Conservation (phyloP, 1,139 yeast species). For the Candida labiduridarum region DNA sequence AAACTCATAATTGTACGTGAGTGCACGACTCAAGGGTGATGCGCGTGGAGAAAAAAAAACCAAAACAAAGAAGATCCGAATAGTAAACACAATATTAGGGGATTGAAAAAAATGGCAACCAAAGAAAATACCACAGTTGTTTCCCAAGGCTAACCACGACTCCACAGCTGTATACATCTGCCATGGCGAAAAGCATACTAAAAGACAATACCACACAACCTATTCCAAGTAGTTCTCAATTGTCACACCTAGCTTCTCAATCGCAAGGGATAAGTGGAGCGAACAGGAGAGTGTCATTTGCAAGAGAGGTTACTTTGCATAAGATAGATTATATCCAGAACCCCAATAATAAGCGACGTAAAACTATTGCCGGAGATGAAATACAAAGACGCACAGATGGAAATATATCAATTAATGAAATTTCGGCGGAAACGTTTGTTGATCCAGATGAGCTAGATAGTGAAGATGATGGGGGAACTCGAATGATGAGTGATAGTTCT, state of each 20-base stretch:
- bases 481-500: conserved; percentile 21
- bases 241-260: neutral
- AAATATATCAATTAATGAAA: neutral
- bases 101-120: neutral
- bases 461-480: conserved; percentile 9
- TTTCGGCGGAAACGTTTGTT: neutral
- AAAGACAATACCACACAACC: conserved; percentile 21
- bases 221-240: neutral
- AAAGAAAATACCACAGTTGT: neutral
- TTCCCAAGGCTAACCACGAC: neutral
- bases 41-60: neutral
- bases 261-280: neutral
- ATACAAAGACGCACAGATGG: neutral
- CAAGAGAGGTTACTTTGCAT: conserved; percentile 75
- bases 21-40: too few species aligned
- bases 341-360: conserved; percentile 37
- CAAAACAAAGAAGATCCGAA: neutral
- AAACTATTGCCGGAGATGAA: conserved; percentile 28
- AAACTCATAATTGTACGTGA: too few species aligned
- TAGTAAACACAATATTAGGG: too few species aligned
- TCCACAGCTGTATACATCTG: neutral
- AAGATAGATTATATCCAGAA: conserved; percentile 51
- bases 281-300: conserved; percentile 65
- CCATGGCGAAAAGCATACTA: conserved; percentile 27
- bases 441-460: neutral